These are phyloP conservation scores for Beauveria brongniartii DNA, from an alignment of 2,329 filamentous ascomycete species.

Conservation along the genomic window DNA sequence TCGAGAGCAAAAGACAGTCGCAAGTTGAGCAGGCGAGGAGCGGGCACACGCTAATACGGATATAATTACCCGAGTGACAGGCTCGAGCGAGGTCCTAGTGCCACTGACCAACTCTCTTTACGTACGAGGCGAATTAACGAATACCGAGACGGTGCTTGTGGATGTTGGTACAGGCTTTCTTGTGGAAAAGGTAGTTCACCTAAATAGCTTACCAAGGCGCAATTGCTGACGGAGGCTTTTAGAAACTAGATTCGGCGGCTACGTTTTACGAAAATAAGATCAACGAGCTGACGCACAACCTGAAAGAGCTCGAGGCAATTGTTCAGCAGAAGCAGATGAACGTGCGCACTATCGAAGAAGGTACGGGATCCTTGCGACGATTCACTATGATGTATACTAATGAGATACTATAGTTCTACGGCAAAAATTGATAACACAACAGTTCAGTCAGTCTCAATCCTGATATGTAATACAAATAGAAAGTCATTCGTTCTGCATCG, in stretches of 20 bases:
- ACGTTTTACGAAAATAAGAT: conserved; percentile 51
- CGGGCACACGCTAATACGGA: not conserved
- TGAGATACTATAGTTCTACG: conserved; percentile 24
- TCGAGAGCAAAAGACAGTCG: not conserved
- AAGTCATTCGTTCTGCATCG: not conserved
- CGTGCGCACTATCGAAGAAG: conserved; percentile 80
- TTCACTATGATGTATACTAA: conserved; percentile 2
- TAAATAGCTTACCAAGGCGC: not conserved
- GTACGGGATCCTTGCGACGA: conserved; percentile 32
- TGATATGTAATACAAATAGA: not conserved
- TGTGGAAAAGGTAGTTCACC: conserved; percentile 67
- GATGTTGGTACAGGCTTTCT: conserved; percentile 93
- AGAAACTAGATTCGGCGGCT: conserved; percentile 46
- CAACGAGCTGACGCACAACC: conserved; percentile 42
- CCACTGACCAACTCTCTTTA: conserved; percentile 92
- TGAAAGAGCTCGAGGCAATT: conserved; percentile 50
- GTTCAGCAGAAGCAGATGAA: conserved; percentile 71
- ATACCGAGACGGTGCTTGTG: conserved; percentile 71
- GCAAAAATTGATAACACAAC: conserved; percentile 26
- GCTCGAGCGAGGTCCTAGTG: conserved; percentile 63
- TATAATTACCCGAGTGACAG: conserved; percentile 16
- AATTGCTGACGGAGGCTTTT: not conserved
- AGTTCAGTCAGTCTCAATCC: conserved; percentile 11
- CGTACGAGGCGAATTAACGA: conserved; percentile 72
- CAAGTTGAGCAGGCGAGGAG: not conserved